Evolutionary conservation across 208 protist species (phyloP), one percentile per base, ranked within the genome.

Genomic region (Leishmania turanica): DNA sequence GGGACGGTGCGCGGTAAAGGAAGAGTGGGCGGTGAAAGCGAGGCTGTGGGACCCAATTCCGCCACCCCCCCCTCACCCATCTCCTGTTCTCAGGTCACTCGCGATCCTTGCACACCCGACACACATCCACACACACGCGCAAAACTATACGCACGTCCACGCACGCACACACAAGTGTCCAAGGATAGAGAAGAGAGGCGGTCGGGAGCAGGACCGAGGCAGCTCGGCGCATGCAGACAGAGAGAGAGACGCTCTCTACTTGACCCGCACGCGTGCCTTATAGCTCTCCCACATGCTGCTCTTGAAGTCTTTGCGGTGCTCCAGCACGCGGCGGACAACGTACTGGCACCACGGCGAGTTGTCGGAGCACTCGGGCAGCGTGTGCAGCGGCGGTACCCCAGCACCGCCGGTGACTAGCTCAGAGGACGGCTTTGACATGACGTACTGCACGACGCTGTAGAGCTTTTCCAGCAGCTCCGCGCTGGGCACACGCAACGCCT

Each of bases 301-400:
- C 82, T 88, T 90, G 17, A 85, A 84, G 24, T 74, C 78, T 62
- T 87, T 89, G 17, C 92, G 89, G 56, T 90, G 90, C 54, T 84
- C 75, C 24, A 96, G 77, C 24, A 96, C 88, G 8, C 81, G 80
- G 11, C 86, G 89, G 31, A 93, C 85, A 58, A 94, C 78, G 65
- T 91, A 91, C 71, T 92, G 87, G 65, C 92, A 93, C 90, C 89
- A 96, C 68, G 92, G 92, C 4, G 90, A 91, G 74, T 88, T 82
- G 47, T 81, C 78, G 34, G 87, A 84, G 27, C 64, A 82, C 70
- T 90, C 87, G 19, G 89, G 90, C 56, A 96, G 84, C 27, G 73
- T 82, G 70, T 79, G 81, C 51, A 94, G 79, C 11, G 84, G 86
- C 17, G 92, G 92, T 49, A 93, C 90, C 0, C 89, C 92, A 6